These are phyloP conservation scores for Ceratocystis eucalypticola DNA, from an alignment of 2,329 filamentous ascomycete species.

Conservation along the genomic window DNA sequence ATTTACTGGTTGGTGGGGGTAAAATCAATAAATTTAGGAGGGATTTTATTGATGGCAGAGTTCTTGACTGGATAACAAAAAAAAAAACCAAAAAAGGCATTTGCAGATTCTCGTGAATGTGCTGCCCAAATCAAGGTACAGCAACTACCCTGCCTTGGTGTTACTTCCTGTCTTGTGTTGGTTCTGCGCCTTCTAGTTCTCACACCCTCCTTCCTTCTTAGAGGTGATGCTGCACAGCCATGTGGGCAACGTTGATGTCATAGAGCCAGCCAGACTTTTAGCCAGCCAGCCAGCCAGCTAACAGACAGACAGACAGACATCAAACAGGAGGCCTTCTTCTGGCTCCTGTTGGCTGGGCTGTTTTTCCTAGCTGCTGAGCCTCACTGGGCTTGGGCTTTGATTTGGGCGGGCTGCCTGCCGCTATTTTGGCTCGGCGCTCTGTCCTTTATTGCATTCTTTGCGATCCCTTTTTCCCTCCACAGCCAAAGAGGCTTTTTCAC, in stretches of 20 bases:
- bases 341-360: neutral
- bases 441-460: neutral
- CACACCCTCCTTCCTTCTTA: neutral
- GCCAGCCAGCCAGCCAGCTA: no score
- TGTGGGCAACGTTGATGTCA: neutral
- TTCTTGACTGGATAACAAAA: neutral
- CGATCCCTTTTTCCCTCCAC: neutral
- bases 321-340: neutral
- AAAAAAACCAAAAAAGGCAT: neutral
- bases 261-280: neutral
- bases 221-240: neutral
- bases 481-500: neutral
- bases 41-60: neutral
- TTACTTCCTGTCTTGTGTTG: neutral
- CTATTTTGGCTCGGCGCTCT: conserved; percentile 19
- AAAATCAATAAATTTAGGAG: neutral
- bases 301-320: neutral
- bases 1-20: neutral
- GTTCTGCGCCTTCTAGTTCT: neutral
- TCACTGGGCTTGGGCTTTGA: neutral
- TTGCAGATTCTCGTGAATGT: conserved; percentile 2
- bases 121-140: neutral
- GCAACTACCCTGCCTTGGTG: neutral
- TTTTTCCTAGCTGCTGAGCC: neutral
- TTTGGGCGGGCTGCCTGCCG: neutral